Base-by-base conservation (phyloP, 176 grass and related monocot species). In the Poa annua region DNA sequence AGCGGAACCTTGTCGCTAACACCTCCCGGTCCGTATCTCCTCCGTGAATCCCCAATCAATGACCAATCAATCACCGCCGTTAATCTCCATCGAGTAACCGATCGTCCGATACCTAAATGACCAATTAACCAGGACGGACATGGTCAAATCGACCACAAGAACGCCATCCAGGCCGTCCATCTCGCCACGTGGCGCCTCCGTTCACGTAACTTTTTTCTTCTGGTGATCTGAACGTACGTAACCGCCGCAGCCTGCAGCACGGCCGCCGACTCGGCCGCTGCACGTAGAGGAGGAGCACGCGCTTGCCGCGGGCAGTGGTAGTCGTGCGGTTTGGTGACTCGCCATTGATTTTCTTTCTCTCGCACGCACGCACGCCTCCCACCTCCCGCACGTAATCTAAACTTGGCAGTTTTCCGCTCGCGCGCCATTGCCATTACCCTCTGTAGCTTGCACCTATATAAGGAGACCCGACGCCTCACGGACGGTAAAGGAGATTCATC, bases 261-360 rank as follows among this genome's bases (percentile, higher is more conserved):
- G n/a, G n/a, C 3, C 11, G 57, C 63, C 64, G 2, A 4, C 2
- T 21, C 69, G 13, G 69, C 42, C 21, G 69, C 44, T 0, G 44
- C 11, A 41, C 15, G 24, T 39, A 63, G 6, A 55, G 54, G 20
- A 57, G 3, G 54, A 21, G n/a, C 39, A 25, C 36, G 39, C 39
- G 42, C 21, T 15, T 25, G 60, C 24, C 24, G 59, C 60, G 60
- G 60, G 2, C 60, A n/a, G n/a, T n/a, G 7, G 47, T 4, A 75
- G 82, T 69, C 87, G 10, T 69, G 22, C 60, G 7, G 77, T 76
- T 85, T 32, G 77, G 77, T 89, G 70, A n/a, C 78, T 20, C 39
- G 45, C 66, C 74, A 15, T 56, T 53, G 66, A 49, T 47, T 2
- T 29, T 63, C 24, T 64, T 16, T 8, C 5, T 5, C 12, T 10